Percentiles rank a stretch among this genome's conserved stretches.
These are phyloP conservation scores for Calophaca sinica DNA, from an alignment of 306 rosid genomes.

Conservation along the genomic window DNA sequence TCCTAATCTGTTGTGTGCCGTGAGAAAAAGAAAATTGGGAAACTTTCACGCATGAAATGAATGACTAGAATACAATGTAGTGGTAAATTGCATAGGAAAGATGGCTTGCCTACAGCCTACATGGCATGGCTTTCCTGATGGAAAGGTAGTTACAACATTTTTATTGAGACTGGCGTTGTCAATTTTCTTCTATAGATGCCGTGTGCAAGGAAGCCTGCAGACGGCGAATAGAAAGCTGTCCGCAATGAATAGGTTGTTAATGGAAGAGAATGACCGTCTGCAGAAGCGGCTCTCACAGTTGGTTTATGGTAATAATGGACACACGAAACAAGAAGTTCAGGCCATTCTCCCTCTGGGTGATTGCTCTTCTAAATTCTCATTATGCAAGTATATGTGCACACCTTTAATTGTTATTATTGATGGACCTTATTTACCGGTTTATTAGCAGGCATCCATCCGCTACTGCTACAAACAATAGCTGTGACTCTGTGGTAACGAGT, in stretches of 20 bases:
- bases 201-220: constrained; percentile 86
- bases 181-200: constrained; percentile 59
- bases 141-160: neutral
- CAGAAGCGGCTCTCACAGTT: constrained; percentile 91
- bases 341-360: constrained; percentile 44
- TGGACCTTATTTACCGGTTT: constrained; percentile 7
- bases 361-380: neutral
- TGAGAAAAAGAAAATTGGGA: neutral
- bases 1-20: neutral
- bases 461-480: constrained; percentile 85
- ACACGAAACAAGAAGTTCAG: constrained; percentile 68
- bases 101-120: no score
- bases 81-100: neutral
- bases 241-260: constrained; percentile 86
- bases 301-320: constrained; percentile 87
- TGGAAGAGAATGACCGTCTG: constrained; percentile 93
- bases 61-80: neutral
- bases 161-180: neutral
- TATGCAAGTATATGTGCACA: neutral
- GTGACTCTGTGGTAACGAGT: constrained; percentile 89
- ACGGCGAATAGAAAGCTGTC: constrained; percentile 76
- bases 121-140: no score
- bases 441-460: constrained; percentile 66
- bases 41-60: neutral
- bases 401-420: neutral